Evolutionary conservation across 306 rosid species (phyloP), one percentile per base, ranked within the genome.

Genomic region (Cicer judaicum): DNA sequence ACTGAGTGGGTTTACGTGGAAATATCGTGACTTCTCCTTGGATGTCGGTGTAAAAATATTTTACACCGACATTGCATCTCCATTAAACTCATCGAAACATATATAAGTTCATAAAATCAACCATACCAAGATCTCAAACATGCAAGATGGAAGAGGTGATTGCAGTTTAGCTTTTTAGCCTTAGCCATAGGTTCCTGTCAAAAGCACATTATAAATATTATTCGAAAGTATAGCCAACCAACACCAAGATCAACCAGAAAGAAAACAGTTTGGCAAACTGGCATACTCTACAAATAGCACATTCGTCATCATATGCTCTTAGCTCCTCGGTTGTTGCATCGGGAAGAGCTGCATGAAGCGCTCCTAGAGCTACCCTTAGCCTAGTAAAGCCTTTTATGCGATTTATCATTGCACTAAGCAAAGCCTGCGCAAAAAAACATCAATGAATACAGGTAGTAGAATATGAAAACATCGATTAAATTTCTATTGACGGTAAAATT

Each of bases 101-200:
- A 60, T 19, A 72, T 38, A 71, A 77, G 47, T 44, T 36, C 15
- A 77, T 49, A 8, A 77, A 81, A 77, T 43, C 53, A 68, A 78
- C 24, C 91, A 76, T 90, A 92, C 99, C 99, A 92, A 69, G 99
- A 92, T 92, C 99, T 92, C 84, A 92, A 88, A 82, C 99, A 95
- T 2, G 96, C 92, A 78, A 95, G 98, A 86, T 95, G 99, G 87
- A 92, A 95, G 74, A 95, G 98, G 84, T 95, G 99, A 77, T 85
- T 86, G 90, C 99, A 95, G 82, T 85, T 83, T 50, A 95, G 85
- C 83, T 74, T 95, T 83, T 95, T 95, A 7, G 98, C 98, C 93
- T 90, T 95, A 13, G 96, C 97, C 99, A 95, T 95, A n/a, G 99
- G 90, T 83, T 95, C 99, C 99, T 95, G 84, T 48, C 70, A 80